Conservation (phyloP, 1,284 basidiomycete genomes). For the Malassezia furfur region DNA sequence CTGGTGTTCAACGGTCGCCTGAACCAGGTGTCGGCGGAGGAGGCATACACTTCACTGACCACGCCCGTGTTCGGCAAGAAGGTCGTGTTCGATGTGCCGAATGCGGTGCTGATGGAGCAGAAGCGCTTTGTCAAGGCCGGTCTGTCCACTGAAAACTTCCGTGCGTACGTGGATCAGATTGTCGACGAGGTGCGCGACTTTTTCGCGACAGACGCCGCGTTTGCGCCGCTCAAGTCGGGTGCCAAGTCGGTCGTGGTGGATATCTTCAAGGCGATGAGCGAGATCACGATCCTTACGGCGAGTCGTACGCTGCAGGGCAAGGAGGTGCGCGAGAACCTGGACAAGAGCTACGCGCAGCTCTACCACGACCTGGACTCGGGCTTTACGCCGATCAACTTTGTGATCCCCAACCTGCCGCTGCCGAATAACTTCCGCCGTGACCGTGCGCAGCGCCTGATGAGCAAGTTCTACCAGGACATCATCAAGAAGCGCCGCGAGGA, state of each 20-base stretch:
- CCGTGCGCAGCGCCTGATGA: constrained; percentile 82
- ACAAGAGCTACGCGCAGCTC: constrained; percentile 74
- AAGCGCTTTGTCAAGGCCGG: constrained; percentile 83
- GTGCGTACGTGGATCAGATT: constrained; percentile 81
- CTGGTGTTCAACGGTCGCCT: constrained; percentile 89
- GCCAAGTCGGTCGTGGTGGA: constrained; percentile 24
- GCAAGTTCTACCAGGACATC: constrained; percentile 82
- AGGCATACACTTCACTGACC: constrained; percentile 66
- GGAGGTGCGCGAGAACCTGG: constrained; percentile 70
- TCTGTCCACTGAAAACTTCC: constrained; percentile 81
- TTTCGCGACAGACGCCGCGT: constrained; percentile 53
- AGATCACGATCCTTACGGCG: constrained; percentile 91
- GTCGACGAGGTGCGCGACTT: constrained; percentile 52
- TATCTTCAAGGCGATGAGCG: constrained; percentile 64
- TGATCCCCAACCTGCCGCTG: constrained; percentile 86
- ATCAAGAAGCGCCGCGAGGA: constrained; percentile 63
- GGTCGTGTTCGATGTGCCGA: constrained; percentile 95
- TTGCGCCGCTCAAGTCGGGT: constrained; percentile 52
- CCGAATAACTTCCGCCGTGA: constrained; percentile 81
- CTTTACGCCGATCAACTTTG: constrained; percentile 58
- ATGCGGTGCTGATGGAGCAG: constrained; percentile 96
- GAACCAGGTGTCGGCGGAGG: constrained; percentile 84
- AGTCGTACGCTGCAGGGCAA: constrained; percentile 82
- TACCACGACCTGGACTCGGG: constrained; percentile 81
- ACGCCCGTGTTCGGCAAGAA: constrained; percentile 72